A percentile compares a stretch with the other conserved stretches of the same genome.
These are phyloP conservation scores for Plasmodium yoelii DNA, from an alignment of 169 alveolate species.

Conservation along the genomic window DNA sequence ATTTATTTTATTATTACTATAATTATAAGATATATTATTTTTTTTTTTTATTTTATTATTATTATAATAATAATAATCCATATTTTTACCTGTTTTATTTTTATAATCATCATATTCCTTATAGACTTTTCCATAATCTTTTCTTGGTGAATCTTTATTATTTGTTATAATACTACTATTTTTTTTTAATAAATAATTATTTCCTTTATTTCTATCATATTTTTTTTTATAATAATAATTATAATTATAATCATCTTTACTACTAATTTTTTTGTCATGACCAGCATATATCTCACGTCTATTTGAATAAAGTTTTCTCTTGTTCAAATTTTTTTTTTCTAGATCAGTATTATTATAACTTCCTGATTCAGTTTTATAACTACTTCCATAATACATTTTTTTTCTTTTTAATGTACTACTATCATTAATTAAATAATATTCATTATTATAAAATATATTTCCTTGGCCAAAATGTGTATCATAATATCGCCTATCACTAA, in stretches of 20 bases:
- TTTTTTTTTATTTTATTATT: slow-evolving; percentile 9
- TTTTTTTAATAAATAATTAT: not conserved
- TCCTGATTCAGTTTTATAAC: slow-evolving; percentile 20
- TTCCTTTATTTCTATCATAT: slow-evolving; percentile 5
- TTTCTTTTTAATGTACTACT: slow-evolving; percentile 44
- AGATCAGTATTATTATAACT: slow-evolving; percentile 18
- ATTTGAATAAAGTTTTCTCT: slow-evolving; percentile 14
- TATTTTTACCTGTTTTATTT: no score
- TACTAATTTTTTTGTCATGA: not conserved
- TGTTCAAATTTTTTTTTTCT: slow-evolving; percentile 13
- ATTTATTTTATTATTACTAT: slow-evolving; percentile 7
- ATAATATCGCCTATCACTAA: slow-evolving; percentile 42
- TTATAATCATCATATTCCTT: no score
- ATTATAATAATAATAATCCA: no score
- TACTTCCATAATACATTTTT: slow-evolving; percentile 29
- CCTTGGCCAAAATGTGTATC: slow-evolving; percentile 75
- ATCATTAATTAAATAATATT: slow-evolving; percentile 60
- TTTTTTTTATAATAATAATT: slow-evolving; percentile 18
- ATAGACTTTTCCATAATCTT: not conserved
- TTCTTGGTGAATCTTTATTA: not conserved
- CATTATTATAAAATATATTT: slow-evolving; percentile 60
- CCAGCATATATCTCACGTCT: slow-evolving; percentile 38
- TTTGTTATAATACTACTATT: slow-evolving; percentile 5
- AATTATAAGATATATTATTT: not conserved
- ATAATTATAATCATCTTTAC: slow-evolving; percentile 2